These are phyloP conservation scores for Solanum sitiens DNA, from an alignment of 257 asterid genomes.

Conservation along the genomic window DNA sequence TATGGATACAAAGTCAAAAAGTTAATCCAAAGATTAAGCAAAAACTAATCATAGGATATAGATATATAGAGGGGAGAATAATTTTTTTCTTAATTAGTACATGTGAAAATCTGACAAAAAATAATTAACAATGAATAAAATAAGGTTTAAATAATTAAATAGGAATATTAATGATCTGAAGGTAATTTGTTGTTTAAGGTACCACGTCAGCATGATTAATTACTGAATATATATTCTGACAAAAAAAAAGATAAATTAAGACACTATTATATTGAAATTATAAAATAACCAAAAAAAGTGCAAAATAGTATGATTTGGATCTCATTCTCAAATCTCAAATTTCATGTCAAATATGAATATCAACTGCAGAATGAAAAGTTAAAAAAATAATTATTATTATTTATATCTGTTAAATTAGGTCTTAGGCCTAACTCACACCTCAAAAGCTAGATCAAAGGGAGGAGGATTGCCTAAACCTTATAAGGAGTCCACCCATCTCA, in stretches of 20 bases:
- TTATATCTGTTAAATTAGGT: accelerated
- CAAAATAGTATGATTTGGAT: not conserved
- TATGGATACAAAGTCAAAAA: not conserved
- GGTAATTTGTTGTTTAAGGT: not conserved
- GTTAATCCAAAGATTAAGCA: not conserved
- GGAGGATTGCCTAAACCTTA: too few relatives aligned
- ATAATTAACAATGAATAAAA: not conserved
- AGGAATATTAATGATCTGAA: not conserved
- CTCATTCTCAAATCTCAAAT: not conserved
- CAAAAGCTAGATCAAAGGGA: too few relatives aligned
- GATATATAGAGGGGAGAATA: not conserved
- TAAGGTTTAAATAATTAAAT: not conserved
- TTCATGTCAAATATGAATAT: not conserved
- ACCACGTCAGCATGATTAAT: not conserved
- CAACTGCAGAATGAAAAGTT: not conserved
- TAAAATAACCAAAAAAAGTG: not conserved
- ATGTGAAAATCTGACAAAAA: not conserved
- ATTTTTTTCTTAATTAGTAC: not conserved
- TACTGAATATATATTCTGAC: not conserved
- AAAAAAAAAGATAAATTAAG: not conserved
- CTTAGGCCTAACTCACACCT: too few relatives aligned
- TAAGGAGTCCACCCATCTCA: too few relatives aligned
- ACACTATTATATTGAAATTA: not conserved
- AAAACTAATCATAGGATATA: not conserved
- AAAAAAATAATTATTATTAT: not conserved